phyloP scores from a whole-genome alignment of 208 protist genomes.

The Novymonas esmeraldas region DNA sequence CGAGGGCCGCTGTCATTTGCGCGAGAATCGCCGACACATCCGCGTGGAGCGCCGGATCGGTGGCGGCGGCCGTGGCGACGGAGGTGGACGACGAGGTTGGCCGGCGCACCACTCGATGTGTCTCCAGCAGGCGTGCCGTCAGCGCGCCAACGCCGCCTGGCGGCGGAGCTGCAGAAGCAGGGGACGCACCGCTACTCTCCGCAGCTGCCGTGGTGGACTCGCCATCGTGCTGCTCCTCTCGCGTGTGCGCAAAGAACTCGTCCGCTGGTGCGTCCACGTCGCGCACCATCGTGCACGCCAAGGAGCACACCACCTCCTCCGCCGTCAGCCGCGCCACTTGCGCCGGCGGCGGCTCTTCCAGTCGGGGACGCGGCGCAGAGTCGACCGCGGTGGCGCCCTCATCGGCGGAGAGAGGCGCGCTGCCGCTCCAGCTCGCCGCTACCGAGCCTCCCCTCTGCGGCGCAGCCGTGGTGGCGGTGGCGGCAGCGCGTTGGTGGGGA shows the following conservation, averaged over 20 bases:
- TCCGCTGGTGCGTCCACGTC: constrained; percentile 10
- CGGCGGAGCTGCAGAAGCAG: neutral
- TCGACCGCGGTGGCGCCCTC: neutral
- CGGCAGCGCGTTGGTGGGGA: no score
- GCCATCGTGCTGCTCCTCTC: constrained; percentile 4
- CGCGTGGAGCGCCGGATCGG: neutral
- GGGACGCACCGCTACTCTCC: neutral
- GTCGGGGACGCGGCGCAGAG: no score
- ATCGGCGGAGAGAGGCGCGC: neutral
- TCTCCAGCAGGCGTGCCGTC: constrained; percentile 11
- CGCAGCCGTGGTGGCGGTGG: no score
- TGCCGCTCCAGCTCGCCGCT: neutral
- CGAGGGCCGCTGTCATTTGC: constrained; percentile 27
- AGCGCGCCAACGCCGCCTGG: neutral
- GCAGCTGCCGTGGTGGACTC: neutral
- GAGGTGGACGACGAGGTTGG: neutral
- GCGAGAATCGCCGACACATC: constrained; percentile 26
- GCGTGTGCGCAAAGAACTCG: constrained; percentile 27
- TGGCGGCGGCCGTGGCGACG: neutral
- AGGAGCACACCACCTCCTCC: constrained; percentile 4
- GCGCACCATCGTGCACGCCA: constrained; percentile 23
- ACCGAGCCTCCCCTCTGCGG: neutral
- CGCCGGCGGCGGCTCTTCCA: neutral
- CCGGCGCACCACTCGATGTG: constrained; percentile 22
- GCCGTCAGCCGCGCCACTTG: neutral